Percentiles rank a stretch among this genome's conserved stretches.
Conservation (phyloP, 1,284 basidiomycete species). For the Melampsora occidentalis region DNA sequence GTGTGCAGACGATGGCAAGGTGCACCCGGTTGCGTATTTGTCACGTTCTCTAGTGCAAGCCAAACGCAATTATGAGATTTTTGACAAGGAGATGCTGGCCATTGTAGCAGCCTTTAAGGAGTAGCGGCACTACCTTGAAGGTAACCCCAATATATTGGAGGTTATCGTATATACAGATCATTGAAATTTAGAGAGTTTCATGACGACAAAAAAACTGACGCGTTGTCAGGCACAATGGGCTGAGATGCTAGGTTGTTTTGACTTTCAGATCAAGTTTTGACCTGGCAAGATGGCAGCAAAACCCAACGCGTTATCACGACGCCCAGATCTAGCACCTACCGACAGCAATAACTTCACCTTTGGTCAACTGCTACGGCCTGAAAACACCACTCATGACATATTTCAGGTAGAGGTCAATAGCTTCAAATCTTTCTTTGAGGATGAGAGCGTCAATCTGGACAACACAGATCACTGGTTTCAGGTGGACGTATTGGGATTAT, state of each 20-base stretch:
- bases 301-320: not conserved
- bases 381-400: not conserved
- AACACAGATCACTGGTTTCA: too few species aligned
- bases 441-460: too few species aligned
- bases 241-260: not conserved
- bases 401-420: too few species aligned
- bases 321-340: not conserved
- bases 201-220: constrained; percentile 9
- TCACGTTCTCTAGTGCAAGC: not conserved
- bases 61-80: not conserved
- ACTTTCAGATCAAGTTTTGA: not conserved
- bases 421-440: too few species aligned
- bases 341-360: not conserved
- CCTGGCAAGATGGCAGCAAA: not conserved
- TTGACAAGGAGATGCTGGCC: not conserved
- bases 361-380: not conserved
- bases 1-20: not conserved
- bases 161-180: not conserved
- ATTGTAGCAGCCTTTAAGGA: constrained; percentile 5
- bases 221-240: not conserved
- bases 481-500: too few species aligned
- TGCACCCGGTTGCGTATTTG: not conserved
- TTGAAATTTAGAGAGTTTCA: not conserved
- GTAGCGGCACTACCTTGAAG: constrained; percentile 4
- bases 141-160: not conserved